phyloP scores from a whole-genome alignment of 1,284 basidiomycete genomes.

The Stygiomarasmius scandens region DNA sequence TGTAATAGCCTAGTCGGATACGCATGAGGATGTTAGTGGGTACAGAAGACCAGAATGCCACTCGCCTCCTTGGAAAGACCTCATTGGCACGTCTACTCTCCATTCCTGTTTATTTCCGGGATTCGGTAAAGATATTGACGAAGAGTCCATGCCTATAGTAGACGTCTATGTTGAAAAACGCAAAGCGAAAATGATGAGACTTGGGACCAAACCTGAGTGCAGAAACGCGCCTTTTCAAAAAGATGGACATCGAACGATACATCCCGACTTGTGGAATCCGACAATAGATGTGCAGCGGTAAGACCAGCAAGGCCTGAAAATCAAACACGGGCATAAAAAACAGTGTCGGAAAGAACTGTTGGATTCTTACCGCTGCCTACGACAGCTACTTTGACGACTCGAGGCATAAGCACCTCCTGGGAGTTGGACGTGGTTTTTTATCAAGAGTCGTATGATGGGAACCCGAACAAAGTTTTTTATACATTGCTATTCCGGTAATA shows the following conservation, averaged over 20 bases:
- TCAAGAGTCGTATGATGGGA: neutral
- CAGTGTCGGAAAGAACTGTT: no score
- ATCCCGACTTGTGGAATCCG: conserved; percentile 28
- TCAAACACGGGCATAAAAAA: no score
- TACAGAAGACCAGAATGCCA: neutral
- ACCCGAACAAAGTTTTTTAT: no score
- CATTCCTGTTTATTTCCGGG: conserved; percentile 37
- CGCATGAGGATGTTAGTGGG: conserved; percentile 3
- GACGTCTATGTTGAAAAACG: conserved; percentile 38
- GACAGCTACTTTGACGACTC: conserved; percentile 62
- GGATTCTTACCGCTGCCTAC: conserved; percentile 48
- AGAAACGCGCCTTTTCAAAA: conserved; percentile 65
- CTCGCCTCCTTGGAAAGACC: conserved; percentile 76
- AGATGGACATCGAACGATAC: conserved; percentile 67
- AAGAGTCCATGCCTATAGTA: conserved; percentile 58
- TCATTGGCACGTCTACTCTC: conserved; percentile 77
- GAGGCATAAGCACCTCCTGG: conserved; percentile 28
- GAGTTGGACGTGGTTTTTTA: conserved; percentile 1
- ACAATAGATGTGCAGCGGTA: conserved; percentile 64
- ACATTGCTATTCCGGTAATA: no score
- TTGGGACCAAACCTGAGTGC: conserved; percentile 7
- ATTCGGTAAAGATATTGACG: conserved; percentile 48
- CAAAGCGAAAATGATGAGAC: neutral
- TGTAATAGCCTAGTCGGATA: conserved; percentile 72
- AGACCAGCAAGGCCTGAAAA: conserved; percentile 72